A percentile compares a stretch with the other conserved stretches of the same genome.
phyloP scores from a whole-genome alignment of 2,329 filamentous ascomycete species.

The Alternaria gansuensis region DNA sequence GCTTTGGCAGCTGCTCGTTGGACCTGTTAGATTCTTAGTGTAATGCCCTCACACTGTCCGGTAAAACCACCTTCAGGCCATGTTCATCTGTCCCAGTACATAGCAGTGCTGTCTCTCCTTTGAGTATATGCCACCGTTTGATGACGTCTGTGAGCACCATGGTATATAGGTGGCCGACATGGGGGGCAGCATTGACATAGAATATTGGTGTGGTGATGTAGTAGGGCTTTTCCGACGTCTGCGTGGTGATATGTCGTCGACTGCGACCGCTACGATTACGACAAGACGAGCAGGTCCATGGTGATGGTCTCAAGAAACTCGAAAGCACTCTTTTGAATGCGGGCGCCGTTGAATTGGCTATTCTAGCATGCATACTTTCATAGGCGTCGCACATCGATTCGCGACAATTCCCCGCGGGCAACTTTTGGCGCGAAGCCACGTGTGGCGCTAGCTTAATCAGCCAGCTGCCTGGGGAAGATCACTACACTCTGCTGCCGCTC shows the following conservation, averaged over 20 bases:
- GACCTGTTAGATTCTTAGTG: slow-evolving; percentile 61
- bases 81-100: slow-evolving; percentile 97
- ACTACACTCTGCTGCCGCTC: neutral
- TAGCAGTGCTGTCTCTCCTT: slow-evolving; percentile 74
- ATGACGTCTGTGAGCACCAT: slow-evolving; percentile 91
- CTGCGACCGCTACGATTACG: slow-evolving; percentile 26
- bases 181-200: slow-evolving; percentile 97
- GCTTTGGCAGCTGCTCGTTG: slow-evolving; percentile 82
- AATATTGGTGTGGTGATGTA: slow-evolving; percentile 98
- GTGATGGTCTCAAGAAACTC: slow-evolving; percentile 21
- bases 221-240: slow-evolving; percentile 72
- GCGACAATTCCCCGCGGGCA: slow-evolving; percentile 25
- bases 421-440: slow-evolving; percentile 31
- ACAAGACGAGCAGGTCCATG: slow-evolving; percentile 41
- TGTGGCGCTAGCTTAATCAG: slow-evolving; percentile 23
- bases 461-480: neutral
- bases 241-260: slow-evolving; percentile 33
- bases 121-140: slow-evolving; percentile 87
- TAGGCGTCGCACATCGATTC: slow-evolving; percentile 26
- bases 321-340: slow-evolving; percentile 30
- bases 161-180: slow-evolving; percentile 93
- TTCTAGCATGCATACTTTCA: slow-evolving; percentile 44
- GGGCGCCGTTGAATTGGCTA: slow-evolving; percentile 32
- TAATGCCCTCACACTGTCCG: neutral
- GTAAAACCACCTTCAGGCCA: slow-evolving; percentile 76